Evolutionary conservation across 176 grass and related monocot species (phyloP), one percentile per base, ranked within the genome.

Genomic region (Oryza officinalis): DNA sequence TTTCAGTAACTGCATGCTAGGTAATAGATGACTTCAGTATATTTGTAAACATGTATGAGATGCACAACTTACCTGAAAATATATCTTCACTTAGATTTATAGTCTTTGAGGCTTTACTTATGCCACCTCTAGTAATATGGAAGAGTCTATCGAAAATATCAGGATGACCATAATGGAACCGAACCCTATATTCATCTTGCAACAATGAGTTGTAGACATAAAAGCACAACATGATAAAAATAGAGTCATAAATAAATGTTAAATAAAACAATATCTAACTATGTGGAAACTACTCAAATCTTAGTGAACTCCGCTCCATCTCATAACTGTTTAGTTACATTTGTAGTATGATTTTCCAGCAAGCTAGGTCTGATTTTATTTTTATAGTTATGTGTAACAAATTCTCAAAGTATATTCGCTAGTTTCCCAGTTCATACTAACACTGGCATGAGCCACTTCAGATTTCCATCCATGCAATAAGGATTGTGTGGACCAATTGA

Each of bases 31-130:
- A 46, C n/a, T n/a, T 10, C 38, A 81, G 74, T 27, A 61, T 69
- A 13, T 52, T 74, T 6, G 6, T 32, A n/a, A n/a, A n/a, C 17
- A 22, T 57, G 52, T 14, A 83, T 2, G 22, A 81, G 27, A 33
- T 80, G 46, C 17, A 78, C 3, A 17, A 30, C 26, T 66, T 86
- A 98, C 96, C 96, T 86, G 96, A 76, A 93, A 98, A 98, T 22
- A 98, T 95, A 87, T 98, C 96, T 80, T 98, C 96, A 73, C 96
- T 98, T n/a, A 98, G 83, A 87, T 98, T 98, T 84, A 98, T 98
- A 47, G 89, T 87, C 83, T 88, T 98, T 46, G 96, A 98, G 20
- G 96, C 91, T 92, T 98, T 98, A 91, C 96, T 98, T 82, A 98
- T 90, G 43, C 96, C 93, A 86, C 96, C 96, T 76, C 91, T 96